phyloP scores from a whole-genome alignment of 176 grass and related monocot species.

The Stipa capillata region DNA sequence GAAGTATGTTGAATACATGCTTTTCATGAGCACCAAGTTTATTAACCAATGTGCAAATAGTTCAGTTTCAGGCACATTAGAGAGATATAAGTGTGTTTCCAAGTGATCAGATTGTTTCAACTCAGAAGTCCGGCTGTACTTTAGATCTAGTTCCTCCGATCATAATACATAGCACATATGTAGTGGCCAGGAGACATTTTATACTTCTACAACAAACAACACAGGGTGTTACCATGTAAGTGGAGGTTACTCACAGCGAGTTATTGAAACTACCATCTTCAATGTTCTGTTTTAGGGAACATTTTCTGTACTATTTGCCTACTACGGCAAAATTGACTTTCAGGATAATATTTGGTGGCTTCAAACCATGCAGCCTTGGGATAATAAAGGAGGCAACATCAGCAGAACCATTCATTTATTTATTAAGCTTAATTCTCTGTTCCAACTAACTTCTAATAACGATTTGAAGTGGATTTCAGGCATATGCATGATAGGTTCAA shows the following conservation, averaged over 20 bases:
- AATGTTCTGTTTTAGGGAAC: not conserved
- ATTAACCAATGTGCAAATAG: not conserved
- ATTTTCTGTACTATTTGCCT: not conserved
- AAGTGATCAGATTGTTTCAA: not conserved
- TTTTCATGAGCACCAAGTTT: not conserved
- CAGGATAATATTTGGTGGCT: not conserved
- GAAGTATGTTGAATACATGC: not conserved
- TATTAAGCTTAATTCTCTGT: not conserved
- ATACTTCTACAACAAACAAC: too few relatives aligned
- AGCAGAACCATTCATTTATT: not conserved
- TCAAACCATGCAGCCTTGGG: not conserved
- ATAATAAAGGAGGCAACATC: not conserved
- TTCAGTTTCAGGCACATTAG: not conserved
- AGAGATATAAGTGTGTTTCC: not conserved
- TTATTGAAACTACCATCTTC: not conserved
- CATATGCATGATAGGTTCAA: not conserved
- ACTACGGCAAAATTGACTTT: not conserved
- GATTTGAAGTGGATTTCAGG: slow-evolving; percentile 1
- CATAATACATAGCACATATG: too few relatives aligned
- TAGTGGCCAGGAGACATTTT: too few relatives aligned
- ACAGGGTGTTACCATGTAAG: too few relatives aligned
- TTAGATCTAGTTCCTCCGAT: not conserved
- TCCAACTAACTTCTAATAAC: not conserved
- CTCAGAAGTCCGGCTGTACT: not conserved
- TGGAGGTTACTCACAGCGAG: too few relatives aligned